Evolutionary conservation across 2,329 filamentous ascomycete genomes (phyloP).

Genomic region (Graphium sp.): DNA sequence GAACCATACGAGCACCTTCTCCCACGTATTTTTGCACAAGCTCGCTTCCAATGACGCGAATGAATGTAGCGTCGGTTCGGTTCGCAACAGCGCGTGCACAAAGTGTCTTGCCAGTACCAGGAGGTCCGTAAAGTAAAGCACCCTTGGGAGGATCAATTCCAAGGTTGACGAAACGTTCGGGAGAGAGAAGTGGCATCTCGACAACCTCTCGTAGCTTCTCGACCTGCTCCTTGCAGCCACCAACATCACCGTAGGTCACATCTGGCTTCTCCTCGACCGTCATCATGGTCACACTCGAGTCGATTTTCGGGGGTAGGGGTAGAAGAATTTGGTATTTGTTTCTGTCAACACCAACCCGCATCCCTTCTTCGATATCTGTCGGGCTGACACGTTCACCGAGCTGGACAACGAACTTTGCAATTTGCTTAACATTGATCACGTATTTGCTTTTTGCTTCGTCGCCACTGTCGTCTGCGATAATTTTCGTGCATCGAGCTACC

Average conservation of each 20-base stretch:
- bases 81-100: constrained; percentile 96
- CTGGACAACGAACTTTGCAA: constrained; percentile 98
- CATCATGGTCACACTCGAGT: constrained; percentile 99
- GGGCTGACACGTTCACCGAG: constrained; percentile 92
- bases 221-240: constrained; percentile 98
- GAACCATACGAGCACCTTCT: constrained; percentile 94
- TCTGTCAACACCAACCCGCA: constrained; percentile 94
- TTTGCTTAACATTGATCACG: constrained; percentile 99
- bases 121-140: constrained; percentile 87
- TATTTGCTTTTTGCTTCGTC: constrained; percentile 98
- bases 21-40: constrained; percentile 98
- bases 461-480: constrained; percentile 86
- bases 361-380: constrained; percentile 98
- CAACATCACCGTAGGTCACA: constrained; percentile 96
- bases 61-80: constrained; percentile 95
- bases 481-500: constrained; percentile 96
- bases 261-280: constrained; percentile 99
- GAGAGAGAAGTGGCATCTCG: constrained; percentile 92
- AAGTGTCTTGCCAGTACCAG: constrained; percentile 97
- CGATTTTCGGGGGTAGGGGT: constrained; percentile 92
- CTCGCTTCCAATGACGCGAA: constrained; percentile 94
- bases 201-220: constrained; percentile 98
- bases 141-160: constrained; percentile 98
- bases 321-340: constrained; percentile 99
- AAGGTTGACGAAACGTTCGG: constrained; percentile 94